Conservation (phyloP, 139 green algal species). For the Volvox reticuliferus region DNA sequence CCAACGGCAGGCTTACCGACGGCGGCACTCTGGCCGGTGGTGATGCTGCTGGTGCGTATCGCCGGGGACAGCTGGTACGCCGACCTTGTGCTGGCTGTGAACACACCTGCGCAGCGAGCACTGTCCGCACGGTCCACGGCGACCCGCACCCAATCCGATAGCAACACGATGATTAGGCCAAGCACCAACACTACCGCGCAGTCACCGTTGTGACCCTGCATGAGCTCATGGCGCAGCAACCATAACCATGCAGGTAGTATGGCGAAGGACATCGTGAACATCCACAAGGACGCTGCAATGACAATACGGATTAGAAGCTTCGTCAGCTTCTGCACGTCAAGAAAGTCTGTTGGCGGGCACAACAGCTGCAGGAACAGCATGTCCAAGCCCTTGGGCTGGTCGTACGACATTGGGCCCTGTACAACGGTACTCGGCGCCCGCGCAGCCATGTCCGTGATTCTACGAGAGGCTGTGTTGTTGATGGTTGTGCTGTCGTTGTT, state of each 20-base stretch:
- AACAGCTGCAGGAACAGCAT: not conserved
- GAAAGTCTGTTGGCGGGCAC: slow-evolving; percentile 17
- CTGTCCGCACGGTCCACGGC: not conserved
- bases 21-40: not conserved
- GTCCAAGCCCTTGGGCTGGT: slow-evolving; percentile 18
- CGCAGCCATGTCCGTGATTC: not conserved
- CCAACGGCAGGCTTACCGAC: too few relatives aligned
- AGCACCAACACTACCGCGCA: not conserved
- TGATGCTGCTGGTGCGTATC: not conserved
- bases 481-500: not conserved
- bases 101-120: not conserved
- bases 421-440: not conserved
- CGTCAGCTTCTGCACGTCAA: slow-evolving; percentile 2
- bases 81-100: not conserved
- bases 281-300: not conserved
- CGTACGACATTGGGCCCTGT: slow-evolving; percentile 9
- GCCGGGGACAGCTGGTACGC: not conserved
- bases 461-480: too few relatives aligned
- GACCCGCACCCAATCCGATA: not conserved
- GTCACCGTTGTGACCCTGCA: not conserved
- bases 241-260: slow-evolving; percentile 24
- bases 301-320: not conserved
- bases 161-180: not conserved
- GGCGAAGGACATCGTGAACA: not conserved
- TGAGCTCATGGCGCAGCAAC: not conserved